phyloP scores from a whole-genome alignment of 768 basidiomycete species.

The Tulasnella sp. region DNA sequence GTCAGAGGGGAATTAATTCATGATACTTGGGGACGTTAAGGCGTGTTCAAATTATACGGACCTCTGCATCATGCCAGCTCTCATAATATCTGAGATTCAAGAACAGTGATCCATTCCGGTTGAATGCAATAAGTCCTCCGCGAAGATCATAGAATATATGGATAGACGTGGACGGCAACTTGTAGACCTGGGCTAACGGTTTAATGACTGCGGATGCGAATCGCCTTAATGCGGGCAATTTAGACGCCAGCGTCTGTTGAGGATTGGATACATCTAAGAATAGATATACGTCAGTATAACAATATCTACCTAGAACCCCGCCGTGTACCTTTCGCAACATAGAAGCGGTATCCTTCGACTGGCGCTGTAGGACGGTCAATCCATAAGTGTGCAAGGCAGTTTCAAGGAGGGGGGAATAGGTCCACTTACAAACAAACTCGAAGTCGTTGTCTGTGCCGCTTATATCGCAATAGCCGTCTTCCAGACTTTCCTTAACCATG shows the following conservation, averaged over 20 bases:
- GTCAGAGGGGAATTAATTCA: constrained; percentile 17
- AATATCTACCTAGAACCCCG: too few species aligned
- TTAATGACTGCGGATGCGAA: constrained; percentile 57
- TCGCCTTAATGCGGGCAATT: constrained; percentile 47
- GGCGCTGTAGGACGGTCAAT: neutral
- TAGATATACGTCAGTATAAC: neutral
- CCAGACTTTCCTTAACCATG: constrained; percentile 58
- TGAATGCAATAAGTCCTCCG: constrained; percentile 88
- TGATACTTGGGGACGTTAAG: neutral
- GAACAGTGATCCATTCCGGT: constrained; percentile 78
- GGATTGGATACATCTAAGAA: constrained; percentile 46
- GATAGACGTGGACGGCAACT: constrained; percentile 57
- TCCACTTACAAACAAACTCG: constrained; percentile 43
- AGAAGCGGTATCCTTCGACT: constrained; percentile 24
- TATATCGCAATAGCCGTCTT: constrained; percentile 75
- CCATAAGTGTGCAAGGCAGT: neutral
- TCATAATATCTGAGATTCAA: constrained; percentile 71
- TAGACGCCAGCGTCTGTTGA: constrained; percentile 39
- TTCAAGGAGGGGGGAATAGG: neutral
- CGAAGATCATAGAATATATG: constrained; percentile 79
- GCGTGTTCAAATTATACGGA: constrained; percentile 7
- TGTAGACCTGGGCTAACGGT: constrained; percentile 59
- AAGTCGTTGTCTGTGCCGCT: constrained; percentile 55
- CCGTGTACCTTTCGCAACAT: constrained; percentile 48
- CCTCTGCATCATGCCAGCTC: constrained; percentile 65